Base-by-base conservation (phyloP, 2,329 filamentous ascomycete species). In the Neofusicoccum cordaticola region DNA sequence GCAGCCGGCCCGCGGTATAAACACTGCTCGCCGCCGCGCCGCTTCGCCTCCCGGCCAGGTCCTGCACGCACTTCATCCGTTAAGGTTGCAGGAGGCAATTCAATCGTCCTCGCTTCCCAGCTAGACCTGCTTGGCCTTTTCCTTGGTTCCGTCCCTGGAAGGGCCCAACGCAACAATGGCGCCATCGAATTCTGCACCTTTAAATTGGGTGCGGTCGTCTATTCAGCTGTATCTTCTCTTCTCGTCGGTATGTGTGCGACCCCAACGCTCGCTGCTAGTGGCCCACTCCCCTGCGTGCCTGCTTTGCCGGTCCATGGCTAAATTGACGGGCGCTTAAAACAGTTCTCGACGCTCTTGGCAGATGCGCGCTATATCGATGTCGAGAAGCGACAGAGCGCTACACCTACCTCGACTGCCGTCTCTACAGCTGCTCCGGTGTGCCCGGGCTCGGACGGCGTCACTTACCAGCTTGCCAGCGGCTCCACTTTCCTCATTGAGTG, bases 161-260 rank as follows among this genome's bases (percentile, higher is more conserved):
- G 19, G 53, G 56, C 42, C 19, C 15, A 22, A 47, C 41, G 56
- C 56, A 60, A 37, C 56, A 60, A 60, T 60, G 56, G 56, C 42
- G 56, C 56, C 56, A 60, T 60, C 56, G n/a, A 37, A n/a, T n/a
- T 34, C 44, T 60, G 56, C 56, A 60, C 42, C 41, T 31, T 6
- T 60, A 60, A 60, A 60, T 60, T 60, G 56, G 56, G 42, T 47
- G 42, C 56, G 56, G 37, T 60, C 56, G n/a, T 60, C 56, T 47
- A 2, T 47, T 47, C 41, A 60, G 11, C 31, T 60, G 9, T 11
- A 37, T 13, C n/a, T 60, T 27, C 56, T 60, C 31, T 45, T 45
- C 35, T 35, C 56, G 56, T 60, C 56, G 42, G 56, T 60, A 60
- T 15, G 56, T 60, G 41, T 47, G n/a, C 41, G 15, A 19, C 31